phyloP scores from a whole-genome alignment of 176 grass and related monocot species.

The Dactylis glomerata region DNA sequence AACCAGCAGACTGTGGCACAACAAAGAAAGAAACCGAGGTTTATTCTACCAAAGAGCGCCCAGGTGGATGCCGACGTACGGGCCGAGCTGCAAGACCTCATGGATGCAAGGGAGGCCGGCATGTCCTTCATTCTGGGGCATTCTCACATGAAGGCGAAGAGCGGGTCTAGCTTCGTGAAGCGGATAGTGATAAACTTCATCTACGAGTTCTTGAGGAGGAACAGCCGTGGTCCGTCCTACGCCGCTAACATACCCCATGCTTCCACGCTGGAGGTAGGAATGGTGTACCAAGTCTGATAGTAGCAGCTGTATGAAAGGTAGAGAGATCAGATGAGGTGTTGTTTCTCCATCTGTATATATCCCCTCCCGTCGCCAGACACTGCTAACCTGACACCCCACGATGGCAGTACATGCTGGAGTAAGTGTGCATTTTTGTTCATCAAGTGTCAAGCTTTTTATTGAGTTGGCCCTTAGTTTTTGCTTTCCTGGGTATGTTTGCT shows the following conservation, averaged over 20 bases:
- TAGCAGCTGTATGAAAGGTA: slow-evolving; percentile 28
- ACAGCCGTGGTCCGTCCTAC: slow-evolving; percentile 69
- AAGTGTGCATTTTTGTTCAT: slow-evolving; percentile 34
- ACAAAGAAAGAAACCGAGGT: slow-evolving; percentile 56
- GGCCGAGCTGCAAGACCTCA: slow-evolving; percentile 74
- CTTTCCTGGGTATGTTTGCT: not conserved
- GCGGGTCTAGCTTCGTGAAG: slow-evolving; percentile 69
- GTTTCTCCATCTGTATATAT: slow-evolving; percentile 32
- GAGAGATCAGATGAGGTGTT: slow-evolving; percentile 12
- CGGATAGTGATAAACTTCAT: slow-evolving; percentile 62
- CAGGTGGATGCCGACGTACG: slow-evolving; percentile 47
- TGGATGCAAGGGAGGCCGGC: slow-evolving; percentile 89
- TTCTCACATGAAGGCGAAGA: slow-evolving; percentile 83
- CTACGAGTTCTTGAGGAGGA: slow-evolving; percentile 91
- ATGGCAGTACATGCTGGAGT: slow-evolving; percentile 27
- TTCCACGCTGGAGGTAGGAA: slow-evolving; percentile 94
- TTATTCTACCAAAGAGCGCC: slow-evolving; percentile 66
- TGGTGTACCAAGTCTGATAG: slow-evolving; percentile 90
- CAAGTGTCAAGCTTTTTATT: slow-evolving; percentile 20
- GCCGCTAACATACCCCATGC: slow-evolving; percentile 81
- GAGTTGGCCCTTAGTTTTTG: slow-evolving; percentile 15
- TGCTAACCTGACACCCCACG: not conserved
- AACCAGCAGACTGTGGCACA: slow-evolving; percentile 1
- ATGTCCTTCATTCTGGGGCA: slow-evolving; percentile 97
- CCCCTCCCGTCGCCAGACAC: not conserved